Base-by-base conservation (phyloP, 2,329 filamentous ascomycete species). In the Plectosphaerella plurivora region DNA sequence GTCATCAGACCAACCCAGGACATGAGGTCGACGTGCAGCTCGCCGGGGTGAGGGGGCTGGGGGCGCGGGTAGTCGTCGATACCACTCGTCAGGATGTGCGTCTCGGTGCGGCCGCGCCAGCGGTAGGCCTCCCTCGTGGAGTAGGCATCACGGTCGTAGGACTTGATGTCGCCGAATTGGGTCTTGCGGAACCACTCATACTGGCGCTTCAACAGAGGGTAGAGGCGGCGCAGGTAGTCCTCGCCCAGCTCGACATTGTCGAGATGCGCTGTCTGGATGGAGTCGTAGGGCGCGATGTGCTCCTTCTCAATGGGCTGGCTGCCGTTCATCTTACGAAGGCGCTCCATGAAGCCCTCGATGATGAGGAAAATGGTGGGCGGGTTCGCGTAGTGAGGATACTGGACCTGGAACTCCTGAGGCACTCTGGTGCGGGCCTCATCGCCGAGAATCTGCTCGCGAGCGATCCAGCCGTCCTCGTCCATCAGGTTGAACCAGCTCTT, bases 1-100 rank as follows among this genome's bases (percentile, higher is more conserved):
- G 89, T 87, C 90, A 97, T 96, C 74, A 97, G 83, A n/a, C 93
- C 94, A 72, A 99, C 88, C 94, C 94, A 99, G 50, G 89, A 89
- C 68, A 99, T 88, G 51, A 97, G 78, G 70, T 99, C 94, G 28
- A 95, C 86, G 68, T 99, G 93, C 48, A 99, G 81, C 81, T 99
- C 94, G 63, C 91, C 93, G 0, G 94, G 93, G 68, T 97, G 92
- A 24, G 94, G 94, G 14, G 94, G 92, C 69, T 96, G 90, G 9
- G 94, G 81, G 47, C 94, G 89, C 48, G 94, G 94, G 66, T 97
- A 99, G 72, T 99, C 94, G 63, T 99, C 94, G 2, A 99, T 82
- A 3, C 94, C 94, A 50, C 91, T 96, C 5, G 94, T 96, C 47
- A 99, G 78, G 56, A 96, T 88, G 67, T 97, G 94, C 47, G 84